Conservation (phyloP, 257 asterid genomes). For the Rehmannia glutinosa region DNA sequence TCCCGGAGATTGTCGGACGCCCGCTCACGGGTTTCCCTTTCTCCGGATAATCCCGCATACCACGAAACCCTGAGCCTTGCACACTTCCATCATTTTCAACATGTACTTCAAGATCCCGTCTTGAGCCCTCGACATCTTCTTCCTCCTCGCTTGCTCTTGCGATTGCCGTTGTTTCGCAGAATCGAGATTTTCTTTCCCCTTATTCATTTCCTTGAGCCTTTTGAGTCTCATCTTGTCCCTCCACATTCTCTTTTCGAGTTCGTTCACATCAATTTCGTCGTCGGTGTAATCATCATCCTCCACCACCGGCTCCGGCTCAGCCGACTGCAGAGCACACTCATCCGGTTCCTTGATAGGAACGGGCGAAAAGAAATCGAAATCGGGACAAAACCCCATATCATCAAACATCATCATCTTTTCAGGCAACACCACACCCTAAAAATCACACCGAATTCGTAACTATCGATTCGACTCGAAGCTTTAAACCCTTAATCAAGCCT, state of each 20-base stretch:
- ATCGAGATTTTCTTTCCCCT: constrained; percentile 56
- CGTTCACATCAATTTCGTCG: constrained; percentile 81
- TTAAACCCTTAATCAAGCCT: neutral
- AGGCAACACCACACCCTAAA: neutral
- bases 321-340: constrained; percentile 29
- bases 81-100: constrained; percentile 93
- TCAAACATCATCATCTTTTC: constrained; percentile 73
- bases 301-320: constrained; percentile 39
- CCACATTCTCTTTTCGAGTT: constrained; percentile 87
- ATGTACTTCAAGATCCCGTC: constrained; percentile 90
- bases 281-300: constrained; percentile 81
- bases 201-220: constrained; percentile 62
- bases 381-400: constrained; percentile 67
- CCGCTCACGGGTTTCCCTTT: constrained; percentile 92
- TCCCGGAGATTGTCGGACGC: constrained; percentile 84
- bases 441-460: neutral
- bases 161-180: constrained; percentile 70
- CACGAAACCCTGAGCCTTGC: constrained; percentile 91
- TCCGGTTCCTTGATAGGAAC: constrained; percentile 50
- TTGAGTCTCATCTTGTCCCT: constrained; percentile 67
- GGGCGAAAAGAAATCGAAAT: constrained; percentile 63
- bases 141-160: constrained; percentile 90
- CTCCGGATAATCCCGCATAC: constrained; percentile 95
- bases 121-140: constrained; percentile 94
- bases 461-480: constrained; percentile 2